Evolutionary conservation across 2,329 filamentous ascomycete species (phyloP).

Genomic region (Ophiocordyceps camponoti-saundersi): DNA sequence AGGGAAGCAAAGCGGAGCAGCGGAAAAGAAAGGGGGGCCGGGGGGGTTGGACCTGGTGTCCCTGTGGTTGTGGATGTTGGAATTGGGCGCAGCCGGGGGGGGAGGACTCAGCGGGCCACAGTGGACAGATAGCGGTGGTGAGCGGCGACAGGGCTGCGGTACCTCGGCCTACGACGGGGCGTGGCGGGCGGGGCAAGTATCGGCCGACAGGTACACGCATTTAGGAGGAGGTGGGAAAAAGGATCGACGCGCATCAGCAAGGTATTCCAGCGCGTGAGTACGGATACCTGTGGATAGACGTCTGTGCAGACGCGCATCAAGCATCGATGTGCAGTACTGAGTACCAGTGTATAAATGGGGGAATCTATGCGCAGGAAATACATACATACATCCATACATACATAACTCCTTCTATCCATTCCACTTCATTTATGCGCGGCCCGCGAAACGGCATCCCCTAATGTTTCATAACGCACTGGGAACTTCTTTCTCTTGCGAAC

Average conservation of each 20-base stretch:
- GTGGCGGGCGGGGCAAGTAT: neutral
- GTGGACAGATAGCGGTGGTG: too few relatives aligned
- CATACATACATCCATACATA: too few relatives aligned
- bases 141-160: neutral
- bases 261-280: neutral
- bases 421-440: too few relatives aligned
- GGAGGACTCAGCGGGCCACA: neutral
- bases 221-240: too few relatives aligned
- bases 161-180: neutral
- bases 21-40: conserved; percentile 3
- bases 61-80: neutral
- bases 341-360: neutral
- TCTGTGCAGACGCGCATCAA: neutral
- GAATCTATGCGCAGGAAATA: too few relatives aligned
- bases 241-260: neutral
- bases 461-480: too few relatives aligned
- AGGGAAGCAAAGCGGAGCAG: conserved; percentile 2
- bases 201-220: too few relatives aligned
- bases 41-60: neutral
- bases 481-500: too few relatives aligned
- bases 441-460: too few relatives aligned
- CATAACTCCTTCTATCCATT: too few relatives aligned
- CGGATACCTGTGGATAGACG: neutral
- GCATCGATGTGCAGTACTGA: neutral
- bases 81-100: neutral